Conservation (phyloP, 352 stramenopile species). For the Pythium sp. region DNA sequence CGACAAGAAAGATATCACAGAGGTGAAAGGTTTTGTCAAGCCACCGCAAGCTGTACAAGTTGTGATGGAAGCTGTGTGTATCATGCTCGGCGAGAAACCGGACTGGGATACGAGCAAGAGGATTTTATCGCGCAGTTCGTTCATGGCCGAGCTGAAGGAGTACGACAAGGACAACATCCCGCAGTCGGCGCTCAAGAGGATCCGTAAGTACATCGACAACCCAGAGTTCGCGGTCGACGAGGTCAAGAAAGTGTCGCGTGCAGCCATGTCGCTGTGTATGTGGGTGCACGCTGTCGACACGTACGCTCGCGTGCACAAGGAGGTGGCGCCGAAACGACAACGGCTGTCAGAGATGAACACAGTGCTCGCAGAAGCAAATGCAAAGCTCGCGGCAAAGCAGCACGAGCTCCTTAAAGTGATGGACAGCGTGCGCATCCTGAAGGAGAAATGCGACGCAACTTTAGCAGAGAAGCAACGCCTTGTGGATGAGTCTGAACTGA, state of each 20-base stretch:
- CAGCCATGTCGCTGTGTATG: conserved; percentile 86
- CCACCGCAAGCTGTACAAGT: conserved; percentile 78
- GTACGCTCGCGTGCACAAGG: conserved; percentile 70
- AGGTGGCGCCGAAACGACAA: conserved; percentile 77
- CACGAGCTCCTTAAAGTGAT: conserved; percentile 57
- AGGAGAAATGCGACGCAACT: conserved; percentile 60
- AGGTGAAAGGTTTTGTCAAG: conserved; percentile 86
- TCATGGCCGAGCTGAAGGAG: conserved; percentile 83
- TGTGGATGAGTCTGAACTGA: conserved; percentile 59
- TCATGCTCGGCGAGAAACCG: conserved; percentile 81
- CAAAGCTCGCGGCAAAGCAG: conserved; percentile 65
- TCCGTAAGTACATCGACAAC: conserved; percentile 83
- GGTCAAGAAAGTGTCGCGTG: conserved; percentile 78
- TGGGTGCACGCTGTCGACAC: conserved; percentile 85
- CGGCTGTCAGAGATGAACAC: conserved; percentile 68
- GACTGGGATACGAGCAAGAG: conserved; percentile 87
- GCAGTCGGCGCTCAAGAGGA: conserved; percentile 50
- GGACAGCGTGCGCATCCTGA: conserved; percentile 47
- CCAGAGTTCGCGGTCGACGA: conserved; percentile 81
- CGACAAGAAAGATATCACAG: conserved; percentile 86
- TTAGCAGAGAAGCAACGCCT: conserved; percentile 68
- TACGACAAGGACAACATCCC: conserved; percentile 86
- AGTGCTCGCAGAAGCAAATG: conserved; percentile 69
- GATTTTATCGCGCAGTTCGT: conserved; percentile 62
- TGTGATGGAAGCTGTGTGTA: conserved; percentile 87